Base-by-base conservation (phyloP, 371 early-diverging fungal genomes). In the Blakeslea trispora region DNA sequence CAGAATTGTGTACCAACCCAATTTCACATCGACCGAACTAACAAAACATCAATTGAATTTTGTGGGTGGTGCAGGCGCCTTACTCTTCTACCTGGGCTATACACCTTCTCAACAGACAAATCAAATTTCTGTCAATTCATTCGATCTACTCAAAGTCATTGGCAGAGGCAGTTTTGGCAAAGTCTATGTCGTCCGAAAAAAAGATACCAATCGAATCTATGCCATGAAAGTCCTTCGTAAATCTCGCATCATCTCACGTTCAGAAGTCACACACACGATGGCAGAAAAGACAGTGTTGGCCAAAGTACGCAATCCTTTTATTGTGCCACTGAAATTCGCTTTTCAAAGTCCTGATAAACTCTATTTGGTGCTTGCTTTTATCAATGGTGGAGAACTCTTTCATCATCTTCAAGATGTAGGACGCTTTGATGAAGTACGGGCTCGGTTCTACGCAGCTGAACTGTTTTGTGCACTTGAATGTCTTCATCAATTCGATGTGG, bases 191-290 rank as follows among this genome's bases (percentile, higher is more conserved):
- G 96, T 96, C 21, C 89, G 94, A 43, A 94, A 97, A 73, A 88
- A 88, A 59, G 94, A 95, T 68, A 94, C 95, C 17, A 88, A 86
- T 58, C 90, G 95, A 52, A 93, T 96, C 69, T 96, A 98, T 71
- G 99, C 99, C 46, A 92, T 99, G 91, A 99, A 99, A 73, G 93
- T 96, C 37, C 68, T 97, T 50, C 85, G 87, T 52, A 99, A 99
- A 77, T 84, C 92, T n/a, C 89, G 91, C 63, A 94, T 98, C 55
- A 92, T 97, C 44, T 91, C 92, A 23, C 84, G 93, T 17, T 88
- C 91, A 17, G 97, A 93, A 74, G 88, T 92, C 24, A 87, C 86
- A 10, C 93, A 92, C 53, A 88, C 96, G 3, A 82, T 94, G 66
- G 89, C 91, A n/a, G 96, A 97, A 68, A 89, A 94, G 64, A 91